A percentile compares a stretch with the other conserved stretches of the same genome.
Conservation (phyloP, 2,329 filamentous ascomycete genomes). For the Ascomycota sp. region DNA sequence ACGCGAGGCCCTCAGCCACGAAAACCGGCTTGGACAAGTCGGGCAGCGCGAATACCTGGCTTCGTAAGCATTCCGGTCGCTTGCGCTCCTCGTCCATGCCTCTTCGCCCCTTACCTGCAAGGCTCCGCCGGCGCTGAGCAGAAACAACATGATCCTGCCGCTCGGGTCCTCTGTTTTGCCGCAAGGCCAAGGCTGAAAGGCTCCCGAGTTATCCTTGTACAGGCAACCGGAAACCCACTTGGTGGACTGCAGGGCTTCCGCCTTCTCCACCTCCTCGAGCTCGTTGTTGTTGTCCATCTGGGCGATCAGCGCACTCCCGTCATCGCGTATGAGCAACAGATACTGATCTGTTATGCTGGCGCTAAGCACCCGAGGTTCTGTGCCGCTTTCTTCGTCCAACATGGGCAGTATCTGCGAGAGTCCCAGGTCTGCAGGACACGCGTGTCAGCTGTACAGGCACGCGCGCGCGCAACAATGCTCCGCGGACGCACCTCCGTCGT, state of each 20-base stretch:
- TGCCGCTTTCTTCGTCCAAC: constrained; percentile 74
- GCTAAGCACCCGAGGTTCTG: constrained; percentile 56
- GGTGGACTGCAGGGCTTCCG: constrained; percentile 34
- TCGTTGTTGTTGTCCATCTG: constrained; percentile 62
- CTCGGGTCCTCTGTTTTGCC: constrained; percentile 18
- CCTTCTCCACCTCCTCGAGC: constrained; percentile 58
- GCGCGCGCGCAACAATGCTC: background rate
- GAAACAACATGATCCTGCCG: constrained; percentile 47
- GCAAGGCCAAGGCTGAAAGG: constrained; percentile 24
- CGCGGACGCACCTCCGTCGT: constrained; percentile 57
- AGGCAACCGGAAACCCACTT: constrained; percentile 74
- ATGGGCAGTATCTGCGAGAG: constrained; percentile 83
- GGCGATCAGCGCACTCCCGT: constrained; percentile 60
- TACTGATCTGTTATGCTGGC: constrained; percentile 79
- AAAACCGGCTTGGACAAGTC: constrained; percentile 53
- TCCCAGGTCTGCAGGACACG: constrained; percentile 70
- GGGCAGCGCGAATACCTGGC: constrained; percentile 55
- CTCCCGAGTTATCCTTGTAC: constrained; percentile 45
- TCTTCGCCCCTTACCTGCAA: constrained; percentile 39
- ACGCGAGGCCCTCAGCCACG: constrained; percentile 54
- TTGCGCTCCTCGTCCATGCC: too few species aligned
- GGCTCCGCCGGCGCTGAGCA: constrained; percentile 56
- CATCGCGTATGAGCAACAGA: constrained; percentile 63
- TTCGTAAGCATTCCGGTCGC: constrained; percentile 1
- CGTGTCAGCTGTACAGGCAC: too few species aligned